Evolutionary conservation across 805 yeast species (phyloP), one percentile per base, ranked within the genome.

Genomic region (Candida saitoana): DNA sequence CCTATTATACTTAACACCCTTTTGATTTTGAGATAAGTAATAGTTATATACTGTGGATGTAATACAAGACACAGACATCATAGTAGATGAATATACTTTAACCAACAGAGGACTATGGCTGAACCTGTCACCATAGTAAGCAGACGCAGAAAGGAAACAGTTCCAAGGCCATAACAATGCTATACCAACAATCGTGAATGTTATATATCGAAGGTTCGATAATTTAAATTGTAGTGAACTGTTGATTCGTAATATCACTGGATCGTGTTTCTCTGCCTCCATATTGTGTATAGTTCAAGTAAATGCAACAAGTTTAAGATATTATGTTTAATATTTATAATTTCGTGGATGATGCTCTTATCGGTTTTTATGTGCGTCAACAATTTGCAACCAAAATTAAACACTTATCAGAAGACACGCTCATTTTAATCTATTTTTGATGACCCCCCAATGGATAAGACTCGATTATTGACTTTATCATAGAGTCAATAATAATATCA

Each of bases 111-210:
- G 76, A 2, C 74, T 62, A 31, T 66, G 62, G 16, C 65, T 62
- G 47, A 91, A 78, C 50, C 89, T 58, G 49, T 77, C 74, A 44
- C 76, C 72, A 54, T 88, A 87, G 62, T 87, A 89, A 6, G 84
- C 84, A 0, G 96, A 77, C 0, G 96, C 96, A 1, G 95, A 80
- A 7, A 93, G 63, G 48, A 90, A 83, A 51, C 93, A 81, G 68
- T 91, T 93, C 96, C 98, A 91, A 0, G 98, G 98, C 97, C 98
- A 91, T 16, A 91, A 70, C 16, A 84, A 69, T 1, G 96, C 84
- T 11, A 87, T 71, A 0, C 97, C 97, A 5, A 86, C 73, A 9
- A 77, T 51, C 18, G 80, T 63, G 54, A 84, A 88, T 0, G 91
- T 77, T 8, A 73, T 19, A 54, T 85, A 87, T 35, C 57, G 54